Evolutionary conservation across 176 grass and related monocot species (phyloP), one percentile per base, ranked within the genome.

Genomic region (Echinochloa phyllopogon): DNA sequence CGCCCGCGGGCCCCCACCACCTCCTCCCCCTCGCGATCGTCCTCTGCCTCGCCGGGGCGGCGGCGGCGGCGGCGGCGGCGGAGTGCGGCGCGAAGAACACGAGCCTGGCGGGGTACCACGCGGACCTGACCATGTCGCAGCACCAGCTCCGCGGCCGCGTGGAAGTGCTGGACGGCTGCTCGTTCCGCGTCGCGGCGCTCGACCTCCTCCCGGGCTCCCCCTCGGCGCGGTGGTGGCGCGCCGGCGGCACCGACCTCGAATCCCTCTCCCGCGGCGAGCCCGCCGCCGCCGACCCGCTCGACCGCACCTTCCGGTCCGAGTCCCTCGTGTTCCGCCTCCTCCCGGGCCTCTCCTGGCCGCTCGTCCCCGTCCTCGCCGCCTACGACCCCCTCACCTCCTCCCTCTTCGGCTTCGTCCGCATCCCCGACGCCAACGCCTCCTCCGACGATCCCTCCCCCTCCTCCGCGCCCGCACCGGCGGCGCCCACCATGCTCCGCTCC

Each of bases 351-450:
- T 88, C 91, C 57, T 95, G 91, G 93, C 83, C 89, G 49, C 76
- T 59, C 45, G 83, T 98, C 82, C 87, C 89, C 40, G 74, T 98
- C 16, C 87, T 98, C 40, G 91, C 96, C 20, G 81, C 89, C 51
- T 98, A 92, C 89, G 96, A 98, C 77, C 93, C 89, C 8, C 83
- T 89, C 72, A 95, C 93, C n/a, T 92, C 96, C 74, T 98, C 96
- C 27, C 87, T 95, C 82, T 98, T 98, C 52, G 93, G 93, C 67
- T 92, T 92, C 76, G 87, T 95, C 65, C 37, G 42, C 68, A 80
- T 98, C 62, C 16, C 74, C 23, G 56, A 41, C 18, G 21, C 58
- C 37, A 80, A 45, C 47, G 41, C 49, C 60, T 33, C 51, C 57
- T n/a, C 17, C 18, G 63, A 77, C 18, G 63, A 77, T 70, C 25